Base-by-base conservation (phyloP, 2,329 filamentous ascomycete genomes). In the Pseudocercospora fuligena region DNA sequence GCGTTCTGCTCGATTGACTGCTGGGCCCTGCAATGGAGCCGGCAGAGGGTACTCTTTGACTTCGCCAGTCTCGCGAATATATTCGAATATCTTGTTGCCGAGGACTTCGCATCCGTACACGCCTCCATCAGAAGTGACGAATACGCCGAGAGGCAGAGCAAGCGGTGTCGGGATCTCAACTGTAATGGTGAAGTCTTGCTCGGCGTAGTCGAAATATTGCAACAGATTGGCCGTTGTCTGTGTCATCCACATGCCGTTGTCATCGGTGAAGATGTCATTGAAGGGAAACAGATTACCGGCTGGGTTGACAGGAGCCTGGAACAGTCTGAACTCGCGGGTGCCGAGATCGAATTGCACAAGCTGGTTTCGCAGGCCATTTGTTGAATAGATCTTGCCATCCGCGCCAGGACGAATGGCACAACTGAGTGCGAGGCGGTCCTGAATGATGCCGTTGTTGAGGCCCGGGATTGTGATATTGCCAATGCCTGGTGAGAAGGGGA, bases 181-280 rank as follows among this genome's bases (percentile, higher is more conserved):
- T 23, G 64, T 68, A n/a, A 60, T 67, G 63, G 58, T 64, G 49
- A 66, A 64, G 23, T 61, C 36, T 31, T 69, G 51, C 14, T 57
- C 43, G 43, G 58, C 63, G 29, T 62, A 67, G 25, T 53, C 33
- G 53, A 64, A 64, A 25, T 59, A 64, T 16, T 63, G 53, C 7
- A 64, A 56, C 1, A 63, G 31, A 51, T 71, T 71, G 12, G 60
- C 71, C 8, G 70, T 73, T 6, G 70, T 74, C 56, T 73, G 71
- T 2, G 71, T 73, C 33, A 72, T 57, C 53, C 67, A 74, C 16
- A 74, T 71, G 3, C 73, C 73, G 31, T 70, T 62, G 11, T 62
- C 40, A 21, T 66, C 72, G 19, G 68, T 60, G 51, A 66, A 73
- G 3, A 74, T 47, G 43, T 74, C 73, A 21, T 74, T 74, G 54